Evolutionary conservation across 2,329 filamentous ascomycete species (phyloP), one percentile per base, ranked within the genome.

Genomic region (Ceratocystis colombiana): DNA sequence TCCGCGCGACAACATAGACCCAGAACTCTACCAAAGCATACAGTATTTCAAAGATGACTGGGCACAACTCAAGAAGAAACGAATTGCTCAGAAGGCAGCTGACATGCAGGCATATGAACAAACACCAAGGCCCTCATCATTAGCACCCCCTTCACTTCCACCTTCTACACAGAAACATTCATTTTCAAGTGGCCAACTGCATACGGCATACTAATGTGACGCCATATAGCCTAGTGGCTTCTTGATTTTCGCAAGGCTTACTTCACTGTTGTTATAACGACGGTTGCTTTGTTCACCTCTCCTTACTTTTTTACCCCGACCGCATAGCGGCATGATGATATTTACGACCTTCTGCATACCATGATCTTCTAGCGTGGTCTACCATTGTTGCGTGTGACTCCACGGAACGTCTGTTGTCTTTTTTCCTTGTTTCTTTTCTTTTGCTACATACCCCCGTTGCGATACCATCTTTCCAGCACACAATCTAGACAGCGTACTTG

Each of bases 1-100:
- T 4, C 73, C 77, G 55, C 78, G 79, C 67, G 77, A 78, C 1
- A 82, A 85, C 72, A 77, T 78, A 1, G 83, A 86, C 72, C 76
- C 78, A 33, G 83, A 85, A 68, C 79, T 87, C 44, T 76, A 79
- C 68, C 78, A 80, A 68, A 84, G 82, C 72, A 85, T 87, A 69
- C 75, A 78, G 67, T 79, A 79, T 69, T 87, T 84, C 81, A 86
- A 85, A 73, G 73, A 79, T 41, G 84, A 86, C 71, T 87, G 83
- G 79, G 74, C 77, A 8, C 73, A 75, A 17, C 75, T 84, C 37
- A 81, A 82, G 73, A 76, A 77, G 66, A 78, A 76, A 70, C 76
- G 77, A 12, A 61, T 46, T 41, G 61, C 61, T 5, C 37, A 64
- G 25, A 48, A 50, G 15, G 44, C 44, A 5, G 61, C 61, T 3